Evolutionary conservation across 2,329 filamentous ascomycete genomes (phyloP).

Genomic region (Colletotrichum coccodes): DNA sequence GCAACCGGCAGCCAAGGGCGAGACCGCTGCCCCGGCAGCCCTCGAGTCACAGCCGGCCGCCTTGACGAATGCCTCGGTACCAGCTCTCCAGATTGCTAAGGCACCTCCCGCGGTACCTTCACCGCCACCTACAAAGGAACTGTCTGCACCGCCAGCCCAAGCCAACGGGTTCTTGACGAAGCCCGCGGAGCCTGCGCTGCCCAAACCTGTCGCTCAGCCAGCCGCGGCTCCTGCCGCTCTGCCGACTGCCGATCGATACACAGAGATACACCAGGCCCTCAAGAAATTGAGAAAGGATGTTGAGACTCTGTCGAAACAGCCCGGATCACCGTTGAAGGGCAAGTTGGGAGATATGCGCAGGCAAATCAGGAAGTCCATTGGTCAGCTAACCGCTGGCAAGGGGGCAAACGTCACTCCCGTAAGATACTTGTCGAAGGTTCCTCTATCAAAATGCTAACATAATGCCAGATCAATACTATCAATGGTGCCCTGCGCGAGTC

Average conservation of each 20-base stretch:
- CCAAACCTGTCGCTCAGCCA: conserved; percentile 9
- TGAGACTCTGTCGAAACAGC: conserved; percentile 63
- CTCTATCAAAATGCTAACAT: conserved; percentile 19
- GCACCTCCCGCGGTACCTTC: conserved; percentile 32
- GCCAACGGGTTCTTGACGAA: conserved; percentile 14
- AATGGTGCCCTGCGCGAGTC: conserved; percentile 63
- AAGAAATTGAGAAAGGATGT: conserved; percentile 74
- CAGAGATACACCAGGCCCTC: conserved; percentile 73
- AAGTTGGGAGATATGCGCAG: conserved; percentile 78
- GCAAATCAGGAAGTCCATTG: conserved; percentile 76
- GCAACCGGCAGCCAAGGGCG: conserved; percentile 21
- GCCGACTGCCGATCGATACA: conserved; percentile 53
- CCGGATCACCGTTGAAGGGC: conserved; percentile 64
- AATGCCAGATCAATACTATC: conserved; percentile 55
- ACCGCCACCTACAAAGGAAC: conserved; percentile 19
- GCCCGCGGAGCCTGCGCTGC: conserved; percentile 18
- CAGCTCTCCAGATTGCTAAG: conserved; percentile 27
- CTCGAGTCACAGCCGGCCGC: conserved; percentile 25
- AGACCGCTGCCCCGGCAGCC: conserved; percentile 2
- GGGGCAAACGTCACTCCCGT: conserved; percentile 63
- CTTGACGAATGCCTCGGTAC: conserved; percentile 26
- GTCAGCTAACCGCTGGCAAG: conserved; percentile 76
- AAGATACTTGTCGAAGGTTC: conserved; percentile 36
- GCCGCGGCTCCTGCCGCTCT: not conserved
- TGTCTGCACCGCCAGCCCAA: conserved; percentile 3